A percentile compares a stretch with the other conserved stretches of the same genome.
These are phyloP conservation scores for Miamiensis avidus DNA, from an alignment of 169 alveolate genomes.

Conservation along the genomic window DNA sequence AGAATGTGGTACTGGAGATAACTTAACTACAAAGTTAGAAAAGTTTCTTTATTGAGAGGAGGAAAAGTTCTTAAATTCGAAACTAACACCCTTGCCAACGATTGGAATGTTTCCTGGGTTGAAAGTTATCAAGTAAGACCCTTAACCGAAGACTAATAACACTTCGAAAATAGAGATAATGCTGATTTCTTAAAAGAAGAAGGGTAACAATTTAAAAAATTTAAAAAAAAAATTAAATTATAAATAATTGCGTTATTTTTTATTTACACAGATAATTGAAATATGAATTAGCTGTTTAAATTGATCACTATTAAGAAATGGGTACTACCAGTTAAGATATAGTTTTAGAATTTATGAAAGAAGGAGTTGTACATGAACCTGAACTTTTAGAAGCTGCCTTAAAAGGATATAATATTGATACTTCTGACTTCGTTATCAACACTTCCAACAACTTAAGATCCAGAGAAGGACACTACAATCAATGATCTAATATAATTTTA, in stretches of 20 bases:
- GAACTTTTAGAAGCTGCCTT: conserved; percentile 66
- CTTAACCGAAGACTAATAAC: conserved; percentile 54
- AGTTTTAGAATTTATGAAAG: conserved; percentile 74
- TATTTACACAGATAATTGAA: conserved; percentile 36
- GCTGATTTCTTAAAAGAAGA: conserved; percentile 59
- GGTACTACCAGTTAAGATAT: conserved; percentile 67
- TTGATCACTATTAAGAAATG: conserved; percentile 68
- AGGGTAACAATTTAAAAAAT: conserved; percentile 28
- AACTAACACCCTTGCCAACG: conserved; percentile 62
- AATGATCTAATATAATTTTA: too few species aligned
- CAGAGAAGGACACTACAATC: conserved; percentile 69
- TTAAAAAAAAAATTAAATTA: too few species aligned
- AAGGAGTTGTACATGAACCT: conserved; percentile 76
- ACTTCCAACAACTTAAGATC: conserved; percentile 67
- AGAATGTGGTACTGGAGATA: conserved; percentile 69
- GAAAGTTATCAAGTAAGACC: conserved; percentile 65
- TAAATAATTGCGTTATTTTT: too few species aligned
- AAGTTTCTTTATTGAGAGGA: conserved; percentile 63
- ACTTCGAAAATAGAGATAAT: conserved; percentile 65
- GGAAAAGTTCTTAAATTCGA: conserved; percentile 66
- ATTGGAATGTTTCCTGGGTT: conserved; percentile 65
- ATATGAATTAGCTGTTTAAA: conserved; percentile 68
- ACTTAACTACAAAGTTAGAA: conserved; percentile 61
- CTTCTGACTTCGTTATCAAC: conserved; percentile 68
- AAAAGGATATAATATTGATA: conserved; percentile 72